Percentiles rank a stretch among this genome's conserved stretches.
Conservation (phyloP, 1,284 basidiomycete species). For the Cronartium ribicola region DNA sequence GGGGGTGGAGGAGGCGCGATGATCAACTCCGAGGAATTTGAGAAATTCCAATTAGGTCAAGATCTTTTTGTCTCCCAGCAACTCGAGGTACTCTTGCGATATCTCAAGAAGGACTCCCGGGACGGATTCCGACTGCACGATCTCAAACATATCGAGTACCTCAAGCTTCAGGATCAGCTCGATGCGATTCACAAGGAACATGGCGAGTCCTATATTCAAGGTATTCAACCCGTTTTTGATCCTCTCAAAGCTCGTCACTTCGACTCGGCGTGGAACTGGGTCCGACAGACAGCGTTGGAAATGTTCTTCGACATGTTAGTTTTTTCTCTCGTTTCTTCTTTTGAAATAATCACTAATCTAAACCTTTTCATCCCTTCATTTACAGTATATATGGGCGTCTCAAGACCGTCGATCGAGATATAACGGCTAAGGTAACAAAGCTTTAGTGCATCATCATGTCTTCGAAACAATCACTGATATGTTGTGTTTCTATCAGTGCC, state of each 20-base stretch:
- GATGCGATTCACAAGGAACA: constrained; percentile 85
- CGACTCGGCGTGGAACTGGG: constrained; percentile 99
- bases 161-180: constrained; percentile 73
- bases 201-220: constrained; percentile 86
- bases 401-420: constrained; percentile 71
- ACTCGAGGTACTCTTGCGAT: constrained; percentile 91
- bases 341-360: constrained; percentile 86
- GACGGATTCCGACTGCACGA: constrained; percentile 85
- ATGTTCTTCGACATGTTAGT: constrained; percentile 42
- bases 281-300: constrained; percentile 56
- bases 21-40: constrained; percentile 97
- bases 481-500: constrained; percentile 81
- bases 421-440: constrained; percentile 43
- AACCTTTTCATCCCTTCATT: constrained; percentile 4
- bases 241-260: constrained; percentile 94
- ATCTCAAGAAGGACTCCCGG: constrained; percentile 86
- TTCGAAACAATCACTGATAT: constrained; percentile 59
- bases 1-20: constrained; percentile 51
- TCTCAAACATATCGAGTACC: constrained; percentile 69
- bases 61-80: constrained; percentile 87
- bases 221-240: constrained; percentile 89
- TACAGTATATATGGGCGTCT: constrained; percentile 68
- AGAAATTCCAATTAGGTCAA: constrained; percentile 91
- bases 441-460: not conserved
- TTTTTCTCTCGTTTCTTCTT: constrained; percentile 69